phyloP scores from a whole-genome alignment of 441 rosid species.

The Adansonia rubrostipa region DNA sequence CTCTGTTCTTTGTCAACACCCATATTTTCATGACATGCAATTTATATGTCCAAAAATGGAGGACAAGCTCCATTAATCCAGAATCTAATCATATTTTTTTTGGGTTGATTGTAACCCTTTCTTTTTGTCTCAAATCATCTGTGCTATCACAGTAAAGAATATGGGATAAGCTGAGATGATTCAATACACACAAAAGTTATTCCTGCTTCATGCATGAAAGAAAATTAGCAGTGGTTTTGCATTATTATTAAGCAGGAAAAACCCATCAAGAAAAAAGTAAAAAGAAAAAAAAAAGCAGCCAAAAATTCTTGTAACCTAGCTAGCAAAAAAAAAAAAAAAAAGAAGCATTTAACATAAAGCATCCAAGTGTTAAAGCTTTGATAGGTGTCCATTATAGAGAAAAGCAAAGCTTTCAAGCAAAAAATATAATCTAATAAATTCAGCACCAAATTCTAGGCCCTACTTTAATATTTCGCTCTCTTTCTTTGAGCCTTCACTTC shows the following conservation, averaged over 20 bases:
- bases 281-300: neutral
- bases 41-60: neutral
- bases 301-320: neutral
- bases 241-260: neutral
- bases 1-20: neutral
- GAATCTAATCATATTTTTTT: neutral
- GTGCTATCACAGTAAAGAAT: neutral
- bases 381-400: neutral
- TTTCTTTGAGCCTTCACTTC: slow-evolving; percentile 20
- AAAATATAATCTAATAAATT: neutral
- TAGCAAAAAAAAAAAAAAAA: neutral
- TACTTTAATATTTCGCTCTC: neutral
- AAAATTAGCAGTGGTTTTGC: neutral
- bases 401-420: neutral
- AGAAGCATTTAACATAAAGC: slow-evolving; percentile 2
- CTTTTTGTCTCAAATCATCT: neutral
- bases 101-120: neutral
- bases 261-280: too few relatives aligned
- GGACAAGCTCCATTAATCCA: neutral
- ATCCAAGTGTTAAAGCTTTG: slow-evolving; percentile 5
- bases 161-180: neutral
- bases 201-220: neutral
- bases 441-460: slow-evolving; percentile 19
- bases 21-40: neutral
- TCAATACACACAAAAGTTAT: neutral